A percentile compares a stretch with the other conserved stretches of the same genome.
phyloP scores from a whole-genome alignment of 106 monocot species.

The Chionographis japonica region DNA sequence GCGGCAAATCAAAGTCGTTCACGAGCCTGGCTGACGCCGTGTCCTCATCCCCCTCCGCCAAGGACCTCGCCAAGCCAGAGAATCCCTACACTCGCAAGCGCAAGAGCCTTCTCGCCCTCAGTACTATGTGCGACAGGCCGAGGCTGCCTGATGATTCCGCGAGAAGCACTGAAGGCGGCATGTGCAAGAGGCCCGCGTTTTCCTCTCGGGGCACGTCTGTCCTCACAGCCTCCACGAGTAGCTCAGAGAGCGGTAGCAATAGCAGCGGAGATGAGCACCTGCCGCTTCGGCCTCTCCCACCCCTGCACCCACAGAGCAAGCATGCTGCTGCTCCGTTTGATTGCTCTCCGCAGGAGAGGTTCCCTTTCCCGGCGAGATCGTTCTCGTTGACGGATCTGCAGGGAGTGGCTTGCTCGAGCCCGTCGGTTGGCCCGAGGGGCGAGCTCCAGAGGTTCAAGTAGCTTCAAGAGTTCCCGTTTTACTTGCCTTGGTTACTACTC shows the following conservation, averaged over 20 bases:
- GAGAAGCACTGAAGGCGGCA: not conserved
- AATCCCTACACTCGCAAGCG: constrained; percentile 44
- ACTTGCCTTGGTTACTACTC: too few relatives aligned
- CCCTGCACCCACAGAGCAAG: not conserved
- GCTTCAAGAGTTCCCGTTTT: too few relatives aligned
- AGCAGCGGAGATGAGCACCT: not conserved
- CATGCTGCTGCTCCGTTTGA: not conserved
- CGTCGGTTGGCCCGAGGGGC: not conserved
- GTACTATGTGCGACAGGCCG: constrained; percentile 11
- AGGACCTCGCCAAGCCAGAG: constrained; percentile 37
- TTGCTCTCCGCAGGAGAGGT: not conserved
- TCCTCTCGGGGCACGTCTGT: not conserved
- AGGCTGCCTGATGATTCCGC: not conserved
- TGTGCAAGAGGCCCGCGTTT: constrained; percentile 27
- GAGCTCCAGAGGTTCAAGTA: not conserved
- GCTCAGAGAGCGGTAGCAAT: constrained; percentile 12
- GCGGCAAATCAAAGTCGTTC: constrained; percentile 62
- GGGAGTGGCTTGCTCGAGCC: not conserved
- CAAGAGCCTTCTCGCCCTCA: constrained; percentile 36
- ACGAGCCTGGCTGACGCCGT: constrained; percentile 24
- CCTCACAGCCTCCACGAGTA: not conserved
- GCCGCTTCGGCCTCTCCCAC: not conserved
- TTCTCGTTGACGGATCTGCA: constrained; percentile 32
- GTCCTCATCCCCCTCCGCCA: constrained; percentile 21
- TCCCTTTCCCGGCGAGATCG: constrained; percentile 20